A percentile compares a stretch with the other conserved stretches of the same genome.
Conservation (phyloP, 768 basidiomycete species). For the Macrolepiota fuliginosa region DNA sequence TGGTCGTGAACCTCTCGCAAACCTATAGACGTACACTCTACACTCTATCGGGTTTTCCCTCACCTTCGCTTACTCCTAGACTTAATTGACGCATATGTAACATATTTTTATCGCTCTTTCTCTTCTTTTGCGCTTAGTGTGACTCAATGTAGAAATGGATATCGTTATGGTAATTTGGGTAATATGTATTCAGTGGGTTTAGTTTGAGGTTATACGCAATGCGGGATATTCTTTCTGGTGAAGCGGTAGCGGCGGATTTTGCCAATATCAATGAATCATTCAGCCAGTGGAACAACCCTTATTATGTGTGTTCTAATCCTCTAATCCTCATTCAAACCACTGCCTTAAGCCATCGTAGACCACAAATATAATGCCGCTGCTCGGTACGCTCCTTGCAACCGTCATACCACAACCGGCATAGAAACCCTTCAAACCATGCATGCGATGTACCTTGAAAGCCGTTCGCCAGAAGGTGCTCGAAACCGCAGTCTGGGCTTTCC, state of each 20-base stretch:
- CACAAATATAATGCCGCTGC: slow-evolving; percentile 86
- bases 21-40: slow-evolving; percentile 24
- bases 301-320: too few relatives aligned
- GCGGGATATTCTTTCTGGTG: background rate
- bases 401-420: slow-evolving; percentile 92
- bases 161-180: slow-evolving; percentile 1
- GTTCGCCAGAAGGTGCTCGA: slow-evolving; percentile 50
- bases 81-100: slow-evolving; percentile 9
- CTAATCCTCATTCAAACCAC: slow-evolving; percentile 26
- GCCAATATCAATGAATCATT: slow-evolving; percentile 5
- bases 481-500: slow-evolving; percentile 32
- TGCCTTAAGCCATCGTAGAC: slow-evolving; percentile 75
- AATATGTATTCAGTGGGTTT: slow-evolving; percentile 4
- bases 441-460: slow-evolving; percentile 66
- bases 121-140: slow-evolving; percentile 1
- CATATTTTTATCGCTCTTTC: slow-evolving; percentile 5
- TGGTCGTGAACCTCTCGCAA: slow-evolving; percentile 34
- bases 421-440: slow-evolving; percentile 71
- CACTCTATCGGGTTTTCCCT: background rate
- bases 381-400: slow-evolving; percentile 76
- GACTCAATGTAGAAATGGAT: background rate
- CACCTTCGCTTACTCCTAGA: background rate
- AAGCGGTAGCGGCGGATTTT: background rate
- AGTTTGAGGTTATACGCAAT: background rate
- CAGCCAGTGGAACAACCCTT: slow-evolving; percentile 17